A percentile compares a stretch with the other conserved stretches of the same genome.
Evolutionary conservation across 2,329 filamentous ascomycete species (phyloP).

Genomic region (Cladosporium sp.): DNA sequence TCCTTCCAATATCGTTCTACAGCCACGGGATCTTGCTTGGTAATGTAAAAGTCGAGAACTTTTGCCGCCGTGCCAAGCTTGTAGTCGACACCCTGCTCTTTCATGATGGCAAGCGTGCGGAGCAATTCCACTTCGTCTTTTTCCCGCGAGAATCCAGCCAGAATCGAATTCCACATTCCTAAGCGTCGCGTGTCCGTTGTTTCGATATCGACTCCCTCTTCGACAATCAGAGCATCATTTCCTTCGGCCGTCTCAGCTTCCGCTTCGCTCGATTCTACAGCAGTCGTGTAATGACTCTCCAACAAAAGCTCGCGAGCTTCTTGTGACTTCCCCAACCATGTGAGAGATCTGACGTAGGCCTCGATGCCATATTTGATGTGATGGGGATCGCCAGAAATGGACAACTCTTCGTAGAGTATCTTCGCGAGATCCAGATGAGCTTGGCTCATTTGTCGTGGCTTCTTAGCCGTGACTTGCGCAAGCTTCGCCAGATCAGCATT

Average conservation of each 20-base stretch:
- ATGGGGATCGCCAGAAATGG: background rate
- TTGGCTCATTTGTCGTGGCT: constrained; percentile 29
- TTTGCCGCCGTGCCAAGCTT: background rate
- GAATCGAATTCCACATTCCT: constrained; percentile 36
- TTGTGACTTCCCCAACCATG: constrained; percentile 26
- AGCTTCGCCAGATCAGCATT: background rate
- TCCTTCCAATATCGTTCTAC: constrained; percentile 64
- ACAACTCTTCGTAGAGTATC: constrained; percentile 34
- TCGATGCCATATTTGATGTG: background rate
- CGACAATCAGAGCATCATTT: background rate
- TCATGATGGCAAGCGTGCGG: constrained; percentile 55
- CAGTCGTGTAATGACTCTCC: background rate
- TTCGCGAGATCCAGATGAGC: constrained; percentile 45
- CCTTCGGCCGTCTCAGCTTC: background rate
- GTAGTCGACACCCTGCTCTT: constrained; percentile 32
- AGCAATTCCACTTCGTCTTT: constrained; percentile 59
- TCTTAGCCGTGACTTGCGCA: background rate
- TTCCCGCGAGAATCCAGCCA: constrained; percentile 61
- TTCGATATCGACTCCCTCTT: background rate
- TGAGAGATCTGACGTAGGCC: background rate
- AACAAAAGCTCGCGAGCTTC: constrained; percentile 36
- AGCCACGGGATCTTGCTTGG: constrained; percentile 56
- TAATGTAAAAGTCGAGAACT: constrained; percentile 59
- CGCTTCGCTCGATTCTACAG: background rate
- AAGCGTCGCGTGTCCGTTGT: background rate